Percentiles rank a stretch among this genome's conserved stretches.
phyloP scores from a whole-genome alignment of 495 filamentous ascomycete genomes.

The Arthonia radiata region DNA sequence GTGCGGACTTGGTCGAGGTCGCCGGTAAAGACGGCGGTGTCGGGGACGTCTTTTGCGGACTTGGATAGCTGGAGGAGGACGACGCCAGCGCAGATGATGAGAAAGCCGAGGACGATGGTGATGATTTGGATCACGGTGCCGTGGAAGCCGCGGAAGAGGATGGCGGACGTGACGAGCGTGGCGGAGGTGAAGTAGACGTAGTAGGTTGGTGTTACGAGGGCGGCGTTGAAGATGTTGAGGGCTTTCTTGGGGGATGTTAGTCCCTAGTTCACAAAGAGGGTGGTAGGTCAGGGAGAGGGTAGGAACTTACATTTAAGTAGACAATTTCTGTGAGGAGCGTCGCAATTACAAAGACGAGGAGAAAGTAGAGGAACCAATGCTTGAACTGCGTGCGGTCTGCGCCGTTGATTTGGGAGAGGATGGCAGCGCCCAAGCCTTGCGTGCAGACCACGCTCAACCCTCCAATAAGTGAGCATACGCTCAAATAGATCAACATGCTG shows the following conservation, averaged over 20 bases:
- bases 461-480: constrained; percentile 82
- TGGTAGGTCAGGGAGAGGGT: neutral
- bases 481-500: constrained; percentile 93
- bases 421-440: constrained; percentile 78
- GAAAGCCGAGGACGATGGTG: constrained; percentile 79
- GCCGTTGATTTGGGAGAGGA: constrained; percentile 64
- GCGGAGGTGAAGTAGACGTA: constrained; percentile 94
- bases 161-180: constrained; percentile 79
- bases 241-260: constrained; percentile 57
- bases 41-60: constrained; percentile 89
- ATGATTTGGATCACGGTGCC: constrained; percentile 56
- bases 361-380: constrained; percentile 85
- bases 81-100: constrained; percentile 88
- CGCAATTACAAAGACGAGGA: constrained; percentile 69
- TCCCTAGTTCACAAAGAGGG: constrained; percentile 1
- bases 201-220: constrained; percentile 90
- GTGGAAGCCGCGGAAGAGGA: constrained; percentile 88
- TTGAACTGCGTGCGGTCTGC: constrained; percentile 79
- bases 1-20: constrained; percentile 88
- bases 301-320: constrained; percentile 71
- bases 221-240: constrained; percentile 89
- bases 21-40: constrained; percentile 75
- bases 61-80: constrained; percentile 94
- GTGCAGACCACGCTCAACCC: constrained; percentile 88
- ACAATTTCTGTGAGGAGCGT: constrained; percentile 86